A percentile compares a stretch with the other conserved stretches of the same genome.
These are phyloP conservation scores for Rachicladosporium sp. DNA, from an alignment of 2,329 filamentous ascomycete species.

Conservation along the genomic window DNA sequence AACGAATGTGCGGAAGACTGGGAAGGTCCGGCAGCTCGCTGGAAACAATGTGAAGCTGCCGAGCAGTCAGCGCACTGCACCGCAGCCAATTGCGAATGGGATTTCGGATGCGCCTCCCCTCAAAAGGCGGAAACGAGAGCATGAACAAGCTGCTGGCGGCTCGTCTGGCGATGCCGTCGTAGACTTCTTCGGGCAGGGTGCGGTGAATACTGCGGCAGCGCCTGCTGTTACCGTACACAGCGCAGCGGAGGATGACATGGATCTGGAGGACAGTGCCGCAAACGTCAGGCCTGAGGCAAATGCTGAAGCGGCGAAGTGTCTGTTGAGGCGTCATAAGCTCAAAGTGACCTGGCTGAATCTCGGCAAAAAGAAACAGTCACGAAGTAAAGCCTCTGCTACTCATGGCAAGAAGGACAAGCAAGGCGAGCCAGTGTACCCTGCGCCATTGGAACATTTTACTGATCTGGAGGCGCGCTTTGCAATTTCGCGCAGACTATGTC, in stretches of 20 bases:
- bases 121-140: too few species aligned
- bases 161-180: too few species aligned
- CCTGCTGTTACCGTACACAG: too few species aligned
- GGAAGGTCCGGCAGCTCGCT: slow-evolving; percentile 7
- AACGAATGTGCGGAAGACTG: slow-evolving; percentile 42
- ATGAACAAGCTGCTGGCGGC: too few species aligned
- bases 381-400: slow-evolving; percentile 26
- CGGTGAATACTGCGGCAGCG: too few species aligned
- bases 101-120: too few species aligned
- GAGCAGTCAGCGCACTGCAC: slow-evolving; percentile 16
- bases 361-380: slow-evolving; percentile 32
- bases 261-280: too few species aligned
- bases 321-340: slow-evolving; percentile 24
- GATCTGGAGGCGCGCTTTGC: slow-evolving; percentile 59
- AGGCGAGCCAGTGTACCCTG: slow-evolving; percentile 54
- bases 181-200: too few species aligned
- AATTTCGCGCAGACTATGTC: slow-evolving; percentile 59
- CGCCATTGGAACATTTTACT: slow-evolving; percentile 65
- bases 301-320: slow-evolving; percentile 22
- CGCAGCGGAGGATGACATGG: too few species aligned
- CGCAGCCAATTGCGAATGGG: too few species aligned
- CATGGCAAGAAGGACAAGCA: slow-evolving; percentile 25
- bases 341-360: slow-evolving; percentile 21
- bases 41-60: slow-evolving; percentile 18
- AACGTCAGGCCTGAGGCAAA: too few species aligned